phyloP scores from a whole-genome alignment of 2,329 filamentous ascomycete species.

The Chrysosporium queenslandicum region DNA sequence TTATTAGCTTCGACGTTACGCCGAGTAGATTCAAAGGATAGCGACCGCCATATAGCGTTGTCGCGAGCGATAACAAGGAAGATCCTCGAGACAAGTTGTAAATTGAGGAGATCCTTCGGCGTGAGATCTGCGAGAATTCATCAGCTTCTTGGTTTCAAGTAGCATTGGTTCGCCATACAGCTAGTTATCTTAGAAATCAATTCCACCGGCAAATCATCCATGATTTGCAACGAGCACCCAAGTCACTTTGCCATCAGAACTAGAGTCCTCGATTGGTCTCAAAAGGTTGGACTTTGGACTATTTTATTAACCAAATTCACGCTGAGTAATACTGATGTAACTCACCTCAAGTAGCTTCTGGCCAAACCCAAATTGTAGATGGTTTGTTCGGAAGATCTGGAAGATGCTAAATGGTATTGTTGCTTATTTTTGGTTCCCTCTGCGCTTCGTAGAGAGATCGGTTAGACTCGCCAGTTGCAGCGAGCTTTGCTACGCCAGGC shows the following conservation, averaged over 20 bases:
- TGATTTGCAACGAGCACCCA: constrained; percentile 20
- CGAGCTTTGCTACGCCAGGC: no score
- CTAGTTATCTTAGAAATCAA: constrained; percentile 54
- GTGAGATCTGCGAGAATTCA: constrained; percentile 45
- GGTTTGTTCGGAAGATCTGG: no score
- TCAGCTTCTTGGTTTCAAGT: constrained; percentile 20
- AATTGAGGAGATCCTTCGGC: constrained; percentile 52
- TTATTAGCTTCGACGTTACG: constrained; percentile 11
- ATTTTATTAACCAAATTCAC: no score
- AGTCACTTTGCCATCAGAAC: no score
- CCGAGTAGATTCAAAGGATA: constrained; percentile 49
- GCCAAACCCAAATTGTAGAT: no score
- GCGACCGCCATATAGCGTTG: constrained; percentile 62
- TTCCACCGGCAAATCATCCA: constrained; percentile 54
- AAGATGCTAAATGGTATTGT: no score
- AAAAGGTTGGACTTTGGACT: no score
- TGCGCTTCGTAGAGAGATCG: no score
- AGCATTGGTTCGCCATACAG: constrained; percentile 40
- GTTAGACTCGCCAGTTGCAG: no score
- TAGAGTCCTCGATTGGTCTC: no score
- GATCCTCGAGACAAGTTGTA: constrained; percentile 60
- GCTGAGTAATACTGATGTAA: not conserved
- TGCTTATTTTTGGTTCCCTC: no score
- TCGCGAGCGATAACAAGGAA: constrained; percentile 62
- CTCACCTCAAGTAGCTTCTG: no score